These are phyloP conservation scores for Ilyonectria mors-panacis DNA, from an alignment of 2,329 filamentous ascomycete genomes.

Conservation along the genomic window DNA sequence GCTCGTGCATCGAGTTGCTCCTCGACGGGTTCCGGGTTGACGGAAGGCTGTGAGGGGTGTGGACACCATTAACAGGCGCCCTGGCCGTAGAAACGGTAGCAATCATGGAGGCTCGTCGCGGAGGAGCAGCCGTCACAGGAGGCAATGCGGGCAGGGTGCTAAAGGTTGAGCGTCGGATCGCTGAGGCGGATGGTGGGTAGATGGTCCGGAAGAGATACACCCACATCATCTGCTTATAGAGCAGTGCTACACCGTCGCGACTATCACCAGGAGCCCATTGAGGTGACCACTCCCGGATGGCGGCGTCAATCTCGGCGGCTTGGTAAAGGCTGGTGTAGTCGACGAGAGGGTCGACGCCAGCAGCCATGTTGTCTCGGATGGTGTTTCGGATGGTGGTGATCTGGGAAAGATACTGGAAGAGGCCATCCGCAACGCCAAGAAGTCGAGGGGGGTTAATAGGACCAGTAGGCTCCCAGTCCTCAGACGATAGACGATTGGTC, in stretches of 20 bases:
- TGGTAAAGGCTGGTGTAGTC: constrained; percentile 81
- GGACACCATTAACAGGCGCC: constrained; percentile 30
- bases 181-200: constrained; percentile 63
- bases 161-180: constrained; percentile 51
- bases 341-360: constrained; percentile 75
- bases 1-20: constrained; percentile 59
- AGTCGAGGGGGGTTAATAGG: constrained; percentile 69
- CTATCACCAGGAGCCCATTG: constrained; percentile 70
- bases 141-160: constrained; percentile 45
- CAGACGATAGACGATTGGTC: constrained; percentile 56
- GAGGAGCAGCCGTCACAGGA: constrained; percentile 38
- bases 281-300: constrained; percentile 82
- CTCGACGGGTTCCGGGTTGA: constrained; percentile 55
- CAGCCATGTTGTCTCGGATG: constrained; percentile 77
- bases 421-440: constrained; percentile 84
- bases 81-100: constrained; percentile 47
- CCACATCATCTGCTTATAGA: constrained; percentile 78
- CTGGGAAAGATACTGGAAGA: constrained; percentile 84
- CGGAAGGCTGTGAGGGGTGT: constrained; percentile 50
- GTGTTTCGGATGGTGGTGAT: constrained; percentile 84
- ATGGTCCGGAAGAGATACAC: constrained; percentile 75
- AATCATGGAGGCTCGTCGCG: constrained; percentile 55
- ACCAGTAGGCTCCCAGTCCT: constrained; percentile 60
- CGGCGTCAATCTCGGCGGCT: constrained; percentile 82
- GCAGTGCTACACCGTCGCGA: constrained; percentile 68